Evolutionary conservation across 1,284 basidiomycete species (phyloP).

Genomic region (Phylloboletellus chloephorus): DNA sequence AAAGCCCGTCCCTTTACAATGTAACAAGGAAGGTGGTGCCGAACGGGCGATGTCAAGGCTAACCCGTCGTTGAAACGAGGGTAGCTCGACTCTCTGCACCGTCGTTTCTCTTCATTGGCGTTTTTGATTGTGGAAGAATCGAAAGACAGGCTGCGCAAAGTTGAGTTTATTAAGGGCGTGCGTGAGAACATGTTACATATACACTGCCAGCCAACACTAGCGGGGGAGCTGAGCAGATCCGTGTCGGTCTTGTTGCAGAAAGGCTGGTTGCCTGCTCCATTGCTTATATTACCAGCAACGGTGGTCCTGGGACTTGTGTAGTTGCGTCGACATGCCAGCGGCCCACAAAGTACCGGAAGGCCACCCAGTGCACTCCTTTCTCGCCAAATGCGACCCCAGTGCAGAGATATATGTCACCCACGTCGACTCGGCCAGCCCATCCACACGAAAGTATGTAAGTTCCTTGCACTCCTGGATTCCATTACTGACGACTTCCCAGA

Average conservation of each 20-base stretch:
- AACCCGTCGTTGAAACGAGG: conserved; percentile 29
- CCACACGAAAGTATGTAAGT: conserved; percentile 22
- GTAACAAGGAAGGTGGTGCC: conserved; percentile 49
- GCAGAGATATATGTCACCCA: conserved; percentile 31
- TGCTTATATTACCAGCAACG: conserved; percentile 20
- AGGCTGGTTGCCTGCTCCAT: neutral
- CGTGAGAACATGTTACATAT: conserved; percentile 24
- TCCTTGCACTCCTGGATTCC: neutral
- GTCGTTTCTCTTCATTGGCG: conserved; percentile 43
- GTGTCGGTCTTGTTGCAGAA: no score
- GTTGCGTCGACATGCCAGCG: conserved; percentile 20
- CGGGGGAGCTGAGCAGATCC: no score
- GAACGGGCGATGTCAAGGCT: conserved; percentile 44
- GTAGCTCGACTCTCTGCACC: conserved; percentile 43
- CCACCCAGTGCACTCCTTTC: conserved; percentile 24
- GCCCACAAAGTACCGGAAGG: conserved; percentile 22
- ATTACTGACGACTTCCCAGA: conserved; percentile 13
- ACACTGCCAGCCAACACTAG: neutral
- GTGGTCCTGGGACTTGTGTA: neutral
- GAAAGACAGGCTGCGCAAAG: conserved; percentile 3
- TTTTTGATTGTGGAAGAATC: conserved; percentile 51
- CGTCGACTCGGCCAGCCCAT: conserved; percentile 20
- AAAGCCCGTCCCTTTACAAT: conserved; percentile 42
- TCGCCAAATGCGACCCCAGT: conserved; percentile 15
- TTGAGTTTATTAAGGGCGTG: conserved; percentile 1